Evolutionary conservation across 2,329 filamentous ascomycete species (phyloP).

Genomic region (Botrytis cinerea): DNA sequence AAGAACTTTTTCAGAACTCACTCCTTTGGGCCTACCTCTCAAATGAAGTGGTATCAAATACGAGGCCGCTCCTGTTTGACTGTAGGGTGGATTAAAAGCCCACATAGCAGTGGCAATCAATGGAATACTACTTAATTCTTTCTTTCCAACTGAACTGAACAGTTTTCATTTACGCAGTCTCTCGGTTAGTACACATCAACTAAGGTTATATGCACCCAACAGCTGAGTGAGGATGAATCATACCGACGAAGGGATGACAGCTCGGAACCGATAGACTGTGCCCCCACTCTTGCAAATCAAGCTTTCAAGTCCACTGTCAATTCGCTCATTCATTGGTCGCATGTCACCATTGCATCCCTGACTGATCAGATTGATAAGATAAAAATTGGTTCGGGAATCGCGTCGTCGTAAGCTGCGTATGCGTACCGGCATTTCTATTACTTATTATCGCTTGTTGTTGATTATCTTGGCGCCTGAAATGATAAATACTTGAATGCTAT

Average conservation of each 20-base stretch:
- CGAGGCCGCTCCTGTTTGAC: neutral
- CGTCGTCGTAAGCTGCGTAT: slow-evolving; percentile 20
- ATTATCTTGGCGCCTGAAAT: neutral
- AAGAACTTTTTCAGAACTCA: neutral
- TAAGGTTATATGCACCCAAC: neutral
- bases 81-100: neutral
- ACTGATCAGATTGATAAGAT: slow-evolving; percentile 22
- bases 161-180: neutral
- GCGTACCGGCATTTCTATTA: slow-evolving; percentile 6
- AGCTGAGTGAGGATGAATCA: neutral
- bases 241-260: neutral
- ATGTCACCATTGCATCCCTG: neutral
- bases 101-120: neutral
- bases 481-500: neutral
- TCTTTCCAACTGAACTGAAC: neutral
- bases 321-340: neutral
- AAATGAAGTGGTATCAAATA: neutral
- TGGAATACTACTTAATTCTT: neutral
- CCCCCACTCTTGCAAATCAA: neutral
- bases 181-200: neutral
- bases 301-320: neutral
- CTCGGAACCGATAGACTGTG: neutral
- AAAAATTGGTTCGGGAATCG: neutral
- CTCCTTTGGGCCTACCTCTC: neutral
- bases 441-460: neutral